Conservation (phyloP, 139 green algal genomes). For the Chlamydomonas incerta region DNA sequence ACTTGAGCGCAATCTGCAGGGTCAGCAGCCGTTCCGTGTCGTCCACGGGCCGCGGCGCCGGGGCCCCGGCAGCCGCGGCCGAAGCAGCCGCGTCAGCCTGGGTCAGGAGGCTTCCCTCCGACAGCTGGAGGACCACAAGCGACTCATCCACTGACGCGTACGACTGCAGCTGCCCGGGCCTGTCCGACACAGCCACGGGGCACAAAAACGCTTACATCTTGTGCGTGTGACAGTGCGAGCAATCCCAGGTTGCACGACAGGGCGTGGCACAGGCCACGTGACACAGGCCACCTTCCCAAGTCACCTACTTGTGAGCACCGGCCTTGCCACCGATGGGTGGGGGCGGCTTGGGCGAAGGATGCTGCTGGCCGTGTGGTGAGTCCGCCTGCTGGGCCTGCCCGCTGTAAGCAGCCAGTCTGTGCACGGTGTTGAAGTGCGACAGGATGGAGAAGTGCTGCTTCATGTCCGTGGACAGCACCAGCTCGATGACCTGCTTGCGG, state of each 20-base stretch:
- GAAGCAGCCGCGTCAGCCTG: conserved; percentile 52
- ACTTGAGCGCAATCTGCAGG: conserved; percentile 68
- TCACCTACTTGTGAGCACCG: not conserved
- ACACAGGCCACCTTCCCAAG: too few species aligned
- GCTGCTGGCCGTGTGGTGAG: not conserved
- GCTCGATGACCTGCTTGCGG: conserved; percentile 52
- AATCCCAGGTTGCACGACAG: too few species aligned
- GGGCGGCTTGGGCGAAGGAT: not conserved
- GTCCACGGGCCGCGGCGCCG: conserved; percentile 16
- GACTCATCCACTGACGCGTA: too few species aligned
- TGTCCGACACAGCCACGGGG: too few species aligned
- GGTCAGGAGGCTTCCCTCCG: conserved; percentile 63
- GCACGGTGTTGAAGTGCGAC: conserved; percentile 65
- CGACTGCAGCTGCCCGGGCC: too few species aligned
- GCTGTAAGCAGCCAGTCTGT: conserved; percentile 37
- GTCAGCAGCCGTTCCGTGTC: conserved; percentile 47
- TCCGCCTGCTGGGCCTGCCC: conserved; percentile 17
- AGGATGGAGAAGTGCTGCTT: conserved; percentile 68
- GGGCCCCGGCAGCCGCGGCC: too few species aligned
- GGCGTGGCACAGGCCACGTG: too few species aligned
- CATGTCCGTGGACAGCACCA: conserved; percentile 75
- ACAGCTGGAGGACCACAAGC: conserved; percentile 51
- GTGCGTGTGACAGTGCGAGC: too few species aligned
- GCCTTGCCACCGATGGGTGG: not conserved
- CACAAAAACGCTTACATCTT: too few species aligned